These are phyloP conservation scores for Limtongia smithiae DNA, from an alignment of 805 yeast species.

Conservation along the genomic window DNA sequence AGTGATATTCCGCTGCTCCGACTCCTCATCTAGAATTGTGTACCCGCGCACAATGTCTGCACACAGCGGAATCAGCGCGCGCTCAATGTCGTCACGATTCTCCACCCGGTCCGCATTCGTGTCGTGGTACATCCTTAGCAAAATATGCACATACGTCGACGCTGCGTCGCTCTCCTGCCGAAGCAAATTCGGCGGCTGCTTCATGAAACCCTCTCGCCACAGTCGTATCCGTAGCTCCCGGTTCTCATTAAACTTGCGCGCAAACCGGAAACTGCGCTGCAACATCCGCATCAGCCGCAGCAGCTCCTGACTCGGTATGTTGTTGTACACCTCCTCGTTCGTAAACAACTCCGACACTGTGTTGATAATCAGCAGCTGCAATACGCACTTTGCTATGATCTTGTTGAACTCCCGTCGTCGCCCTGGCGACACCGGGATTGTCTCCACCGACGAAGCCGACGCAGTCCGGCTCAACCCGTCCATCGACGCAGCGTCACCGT, in stretches of 20 bases:
- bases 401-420: conserved; percentile 55
- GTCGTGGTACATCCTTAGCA: conserved; percentile 76
- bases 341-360: conserved; percentile 74
- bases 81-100: conserved; percentile 51
- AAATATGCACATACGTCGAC: conserved; percentile 75
- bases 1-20: conserved; percentile 70
- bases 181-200: conserved; percentile 82
- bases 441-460: no score
- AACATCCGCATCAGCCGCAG: conserved; percentile 58
- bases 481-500: no score
- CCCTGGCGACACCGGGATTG: conserved; percentile 33
- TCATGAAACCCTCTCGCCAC: conserved; percentile 90
- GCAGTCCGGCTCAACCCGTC: no score
- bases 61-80: conserved; percentile 54
- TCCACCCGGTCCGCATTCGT: conserved; percentile 48
- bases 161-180: conserved; percentile 90
- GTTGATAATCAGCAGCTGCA: conserved; percentile 86
- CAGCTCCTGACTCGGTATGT: conserved; percentile 65
- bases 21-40: conserved; percentile 63
- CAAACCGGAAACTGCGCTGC: conserved; percentile 70
- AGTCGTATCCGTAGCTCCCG: conserved; percentile 81
- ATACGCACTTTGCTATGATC: conserved; percentile 86
- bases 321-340: conserved; percentile 57
- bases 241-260: conserved; percentile 83
- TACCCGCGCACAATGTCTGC: conserved; percentile 66